Evolutionary conservation across 345 rosid species (phyloP).

Genomic region (Gossypium rotundifolium): DNA sequence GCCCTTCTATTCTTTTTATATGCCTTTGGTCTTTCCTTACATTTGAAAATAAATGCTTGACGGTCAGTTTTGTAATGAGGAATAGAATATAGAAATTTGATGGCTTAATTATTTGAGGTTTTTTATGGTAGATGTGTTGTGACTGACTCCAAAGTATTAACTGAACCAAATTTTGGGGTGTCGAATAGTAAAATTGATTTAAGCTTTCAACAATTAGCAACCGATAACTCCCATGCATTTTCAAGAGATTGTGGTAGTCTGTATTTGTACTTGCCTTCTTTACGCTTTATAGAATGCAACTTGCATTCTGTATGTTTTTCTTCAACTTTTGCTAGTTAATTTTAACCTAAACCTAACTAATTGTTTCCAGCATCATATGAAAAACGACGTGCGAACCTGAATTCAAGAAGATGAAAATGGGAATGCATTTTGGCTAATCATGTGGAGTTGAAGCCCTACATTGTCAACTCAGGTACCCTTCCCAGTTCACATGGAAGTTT

Average conservation of each 20-base stretch:
- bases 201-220: not conserved
- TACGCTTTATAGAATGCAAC: not conserved
- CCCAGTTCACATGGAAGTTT: not conserved
- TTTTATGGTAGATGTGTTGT: not conserved
- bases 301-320: not conserved
- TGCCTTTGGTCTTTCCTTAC: not conserved
- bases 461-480: not conserved
- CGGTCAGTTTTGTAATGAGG: not conserved
- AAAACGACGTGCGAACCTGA: slow-evolving; percentile 58
- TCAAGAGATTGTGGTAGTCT: not conserved
- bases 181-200: not conserved
- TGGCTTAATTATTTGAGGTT: not conserved
- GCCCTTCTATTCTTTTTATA: not conserved
- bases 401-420: slow-evolving; percentile 21
- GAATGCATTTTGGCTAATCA: not conserved
- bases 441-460: not conserved
- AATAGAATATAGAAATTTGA: not conserved
- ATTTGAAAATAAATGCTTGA: not conserved
- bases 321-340: not conserved
- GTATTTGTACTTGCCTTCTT: not conserved
- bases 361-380: slow-evolving; percentile 64
- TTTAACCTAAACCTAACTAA: not conserved
- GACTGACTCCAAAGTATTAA: not conserved
- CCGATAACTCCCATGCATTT: not conserved
- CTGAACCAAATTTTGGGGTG: not conserved